Evolutionary conservation across 768 basidiomycete genomes (phyloP).

Genomic region (Boletus sp.): DNA sequence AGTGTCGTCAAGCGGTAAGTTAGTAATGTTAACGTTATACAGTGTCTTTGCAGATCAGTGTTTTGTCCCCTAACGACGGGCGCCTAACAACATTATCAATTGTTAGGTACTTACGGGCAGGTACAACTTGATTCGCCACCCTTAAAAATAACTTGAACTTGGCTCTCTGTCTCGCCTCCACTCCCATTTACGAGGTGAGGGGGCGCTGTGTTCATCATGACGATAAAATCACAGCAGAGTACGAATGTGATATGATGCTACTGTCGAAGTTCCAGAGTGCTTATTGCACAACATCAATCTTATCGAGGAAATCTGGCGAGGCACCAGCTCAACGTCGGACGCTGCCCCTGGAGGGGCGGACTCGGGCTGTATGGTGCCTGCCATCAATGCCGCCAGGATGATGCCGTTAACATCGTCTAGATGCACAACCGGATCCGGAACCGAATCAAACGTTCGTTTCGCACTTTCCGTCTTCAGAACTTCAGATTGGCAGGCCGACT

Average conservation of each 20-base stretch:
- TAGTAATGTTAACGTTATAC: too few relatives aligned
- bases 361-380: neutral
- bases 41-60: too few relatives aligned
- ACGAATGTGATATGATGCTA: neutral
- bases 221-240: neutral
- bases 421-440: neutral
- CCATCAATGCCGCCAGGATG: neutral
- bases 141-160: neutral
- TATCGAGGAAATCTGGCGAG: neutral
- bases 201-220: neutral
- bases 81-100: too few relatives aligned
- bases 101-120: neutral
- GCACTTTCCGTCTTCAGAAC: neutral
- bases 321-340: neutral
- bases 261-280: neutral
- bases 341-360: too few relatives aligned
- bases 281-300: neutral
- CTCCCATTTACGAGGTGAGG: neutral
- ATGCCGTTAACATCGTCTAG: neutral
- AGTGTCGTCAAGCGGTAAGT: too few relatives aligned
- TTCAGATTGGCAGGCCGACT: neutral
- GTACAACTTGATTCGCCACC: neutral
- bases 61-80: neutral
- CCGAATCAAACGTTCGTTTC: neutral
- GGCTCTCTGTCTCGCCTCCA: neutral